phyloP scores from a whole-genome alignment of 2,329 filamentous ascomycete species.

The Ophiocordyceps camponoti-saundersi region DNA sequence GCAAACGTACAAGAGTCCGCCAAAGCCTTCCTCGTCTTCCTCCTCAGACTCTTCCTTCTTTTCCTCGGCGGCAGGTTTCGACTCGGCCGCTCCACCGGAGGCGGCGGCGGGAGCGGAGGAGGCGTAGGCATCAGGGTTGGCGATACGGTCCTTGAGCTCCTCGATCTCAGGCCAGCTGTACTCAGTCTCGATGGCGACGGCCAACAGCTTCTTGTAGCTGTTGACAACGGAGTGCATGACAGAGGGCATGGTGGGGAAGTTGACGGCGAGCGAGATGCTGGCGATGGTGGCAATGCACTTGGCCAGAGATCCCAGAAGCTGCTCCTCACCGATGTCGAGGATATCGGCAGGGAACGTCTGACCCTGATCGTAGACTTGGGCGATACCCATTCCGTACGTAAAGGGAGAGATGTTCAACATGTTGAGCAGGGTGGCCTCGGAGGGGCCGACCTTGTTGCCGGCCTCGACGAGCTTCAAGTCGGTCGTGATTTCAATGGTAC shows the following conservation, averaged over 20 bases:
- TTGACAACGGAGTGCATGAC: slow-evolving; percentile 95
- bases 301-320: slow-evolving; percentile 73
- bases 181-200: slow-evolving; percentile 80
- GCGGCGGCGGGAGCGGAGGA: slow-evolving; percentile 57
- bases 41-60: slow-evolving; percentile 52
- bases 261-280: slow-evolving; percentile 75
- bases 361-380: slow-evolving; percentile 94
- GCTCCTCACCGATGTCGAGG: slow-evolving; percentile 86
- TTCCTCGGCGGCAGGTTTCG: slow-evolving; percentile 40
- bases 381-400: slow-evolving; percentile 95
- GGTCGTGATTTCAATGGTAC: slow-evolving; percentile 99
- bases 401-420: slow-evolving; percentile 99
- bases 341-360: slow-evolving; percentile 77
- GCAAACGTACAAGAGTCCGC: slow-evolving; percentile 53
- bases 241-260: slow-evolving; percentile 92
- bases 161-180: slow-evolving; percentile 91
- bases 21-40: slow-evolving; percentile 57
- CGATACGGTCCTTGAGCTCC: slow-evolving; percentile 97
- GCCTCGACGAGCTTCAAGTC: slow-evolving; percentile 97
- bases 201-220: slow-evolving; percentile 90
- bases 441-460: slow-evolving; percentile 87
- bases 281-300: slow-evolving; percentile 76
- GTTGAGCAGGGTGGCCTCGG: slow-evolving; percentile 97
- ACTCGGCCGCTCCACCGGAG: slow-evolving; percentile 29
- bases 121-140: slow-evolving; percentile 95